Conservation (phyloP, 352 stramenopile genomes). For the Phytophthora fragariae region DNA sequence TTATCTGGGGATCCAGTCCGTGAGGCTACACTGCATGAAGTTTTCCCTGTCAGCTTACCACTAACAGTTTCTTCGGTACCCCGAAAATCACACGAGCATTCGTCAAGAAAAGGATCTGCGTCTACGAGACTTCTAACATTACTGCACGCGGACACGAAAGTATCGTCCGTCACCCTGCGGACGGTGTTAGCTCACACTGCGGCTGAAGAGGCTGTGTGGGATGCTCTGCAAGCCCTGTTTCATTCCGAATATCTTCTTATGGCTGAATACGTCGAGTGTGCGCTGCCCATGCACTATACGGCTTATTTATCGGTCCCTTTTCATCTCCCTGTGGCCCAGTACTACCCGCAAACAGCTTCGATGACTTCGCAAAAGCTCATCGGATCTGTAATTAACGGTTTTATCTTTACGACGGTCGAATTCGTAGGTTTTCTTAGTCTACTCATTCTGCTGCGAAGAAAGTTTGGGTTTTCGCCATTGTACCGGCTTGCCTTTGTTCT, state of each 20-base stretch:
- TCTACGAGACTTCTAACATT: neutral
- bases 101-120: neutral
- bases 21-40: neutral
- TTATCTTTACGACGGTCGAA: conserved; percentile 24
- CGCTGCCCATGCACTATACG: conserved; percentile 17
- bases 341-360: conserved; percentile 23
- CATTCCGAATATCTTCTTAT: conserved; percentile 25
- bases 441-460: conserved; percentile 12
- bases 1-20: neutral
- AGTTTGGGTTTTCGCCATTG: conserved; percentile 33
- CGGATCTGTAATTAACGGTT: neutral
- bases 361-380: conserved; percentile 12
- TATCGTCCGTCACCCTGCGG: neutral
- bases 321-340: conserved; percentile 19
- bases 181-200: neutral
- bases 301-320: conserved; percentile 10
- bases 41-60: neutral
- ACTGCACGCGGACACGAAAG: neutral
- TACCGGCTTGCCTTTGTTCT: conserved; percentile 53
- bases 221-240: conserved; percentile 17
- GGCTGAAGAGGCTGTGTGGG: neutral
- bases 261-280: conserved; percentile 27
- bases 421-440: conserved; percentile 16
- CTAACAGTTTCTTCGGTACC: neutral
- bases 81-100: neutral